Conservation (phyloP, 78 protist species). For the Protostelium mycophagum region DNA sequence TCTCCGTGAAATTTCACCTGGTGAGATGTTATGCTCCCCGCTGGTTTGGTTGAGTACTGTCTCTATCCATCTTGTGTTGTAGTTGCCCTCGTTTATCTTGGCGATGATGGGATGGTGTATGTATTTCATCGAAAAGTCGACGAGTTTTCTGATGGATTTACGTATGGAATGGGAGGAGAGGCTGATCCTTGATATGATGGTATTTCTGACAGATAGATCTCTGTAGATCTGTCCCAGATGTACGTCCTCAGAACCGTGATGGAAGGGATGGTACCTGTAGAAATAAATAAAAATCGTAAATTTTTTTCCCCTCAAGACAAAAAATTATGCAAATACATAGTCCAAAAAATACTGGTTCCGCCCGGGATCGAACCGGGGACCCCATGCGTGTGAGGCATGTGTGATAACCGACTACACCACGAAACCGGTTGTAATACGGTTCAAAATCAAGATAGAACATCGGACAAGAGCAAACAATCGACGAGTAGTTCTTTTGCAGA, state of each 20-base stretch:
- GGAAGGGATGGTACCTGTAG: background rate
- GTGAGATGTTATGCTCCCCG: background rate
- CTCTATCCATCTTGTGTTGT: background rate
- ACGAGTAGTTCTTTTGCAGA: too few relatives aligned
- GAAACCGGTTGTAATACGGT: too few relatives aligned
- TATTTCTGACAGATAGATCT: background rate
- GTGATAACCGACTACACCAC: conserved; percentile 36
- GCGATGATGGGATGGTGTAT: background rate
- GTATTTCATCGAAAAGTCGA: background rate
- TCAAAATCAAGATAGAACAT: too few relatives aligned
- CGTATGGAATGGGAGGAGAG: background rate
- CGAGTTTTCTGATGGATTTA: background rate
- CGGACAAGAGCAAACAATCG: too few relatives aligned
- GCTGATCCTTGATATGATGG: background rate
- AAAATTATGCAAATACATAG: too few relatives aligned
- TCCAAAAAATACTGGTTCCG: too few relatives aligned
- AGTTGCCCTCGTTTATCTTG: background rate
- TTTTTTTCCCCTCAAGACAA: too few relatives aligned
- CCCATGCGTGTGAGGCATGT: conserved; percentile 17
- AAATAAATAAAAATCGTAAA: too few relatives aligned
- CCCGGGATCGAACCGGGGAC: conserved; percentile 25
- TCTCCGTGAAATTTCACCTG: too few relatives aligned
- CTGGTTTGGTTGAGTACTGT: background rate
- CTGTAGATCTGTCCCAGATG: background rate
- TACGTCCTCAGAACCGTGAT: background rate